These are phyloP conservation scores for Ceratocystis diversiconidia DNA, from an alignment of 2,329 filamentous ascomycete genomes.

Conservation along the genomic window DNA sequence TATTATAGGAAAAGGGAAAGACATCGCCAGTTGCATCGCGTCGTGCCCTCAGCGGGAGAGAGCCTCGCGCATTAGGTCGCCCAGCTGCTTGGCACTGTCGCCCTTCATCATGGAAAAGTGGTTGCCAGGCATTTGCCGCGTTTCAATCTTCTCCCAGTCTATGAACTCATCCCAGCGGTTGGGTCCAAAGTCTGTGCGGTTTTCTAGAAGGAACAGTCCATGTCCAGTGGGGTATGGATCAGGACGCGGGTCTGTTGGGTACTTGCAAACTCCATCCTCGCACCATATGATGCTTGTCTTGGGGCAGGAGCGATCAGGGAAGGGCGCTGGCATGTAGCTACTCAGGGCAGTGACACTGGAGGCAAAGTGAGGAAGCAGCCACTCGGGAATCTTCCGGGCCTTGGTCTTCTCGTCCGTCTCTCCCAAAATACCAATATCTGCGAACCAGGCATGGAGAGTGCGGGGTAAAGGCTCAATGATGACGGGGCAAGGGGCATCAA, in stretches of 20 bases:
- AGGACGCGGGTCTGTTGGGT: slow-evolving; percentile 49
- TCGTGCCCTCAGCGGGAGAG: slow-evolving; percentile 18
- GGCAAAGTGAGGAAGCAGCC: slow-evolving; percentile 60
- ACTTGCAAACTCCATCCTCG: slow-evolving; percentile 56
- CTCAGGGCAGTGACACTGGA: slow-evolving; percentile 54
- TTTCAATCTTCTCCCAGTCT: slow-evolving; percentile 45
- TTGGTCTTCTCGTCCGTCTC: slow-evolving; percentile 36
- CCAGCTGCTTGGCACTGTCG: slow-evolving; percentile 28
- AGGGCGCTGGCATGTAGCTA: slow-evolving; percentile 51
- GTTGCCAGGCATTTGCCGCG: slow-evolving; percentile 54
- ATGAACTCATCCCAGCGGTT: slow-evolving; percentile 57
- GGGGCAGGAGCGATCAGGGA: slow-evolving; percentile 44
- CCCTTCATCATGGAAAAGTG: slow-evolving; percentile 69
- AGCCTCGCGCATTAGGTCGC: slow-evolving; percentile 26
- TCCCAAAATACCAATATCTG: slow-evolving; percentile 55
- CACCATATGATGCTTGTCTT: slow-evolving; percentile 56
- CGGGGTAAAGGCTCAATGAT: slow-evolving; percentile 53
- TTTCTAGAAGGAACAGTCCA: slow-evolving; percentile 57
- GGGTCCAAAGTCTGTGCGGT: slow-evolving; percentile 55
- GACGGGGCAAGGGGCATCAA: slow-evolving; percentile 52
- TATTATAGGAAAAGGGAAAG: neutral
- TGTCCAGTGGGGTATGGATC: slow-evolving; percentile 45
- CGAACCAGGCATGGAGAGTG: slow-evolving; percentile 55
- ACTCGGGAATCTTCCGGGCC: slow-evolving; percentile 42
- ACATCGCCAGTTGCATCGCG: neutral